A percentile compares a stretch with the other conserved stretches of the same genome.
phyloP scores from a whole-genome alignment of 768 basidiomycete species.

The Wakefieldia striispora region DNA sequence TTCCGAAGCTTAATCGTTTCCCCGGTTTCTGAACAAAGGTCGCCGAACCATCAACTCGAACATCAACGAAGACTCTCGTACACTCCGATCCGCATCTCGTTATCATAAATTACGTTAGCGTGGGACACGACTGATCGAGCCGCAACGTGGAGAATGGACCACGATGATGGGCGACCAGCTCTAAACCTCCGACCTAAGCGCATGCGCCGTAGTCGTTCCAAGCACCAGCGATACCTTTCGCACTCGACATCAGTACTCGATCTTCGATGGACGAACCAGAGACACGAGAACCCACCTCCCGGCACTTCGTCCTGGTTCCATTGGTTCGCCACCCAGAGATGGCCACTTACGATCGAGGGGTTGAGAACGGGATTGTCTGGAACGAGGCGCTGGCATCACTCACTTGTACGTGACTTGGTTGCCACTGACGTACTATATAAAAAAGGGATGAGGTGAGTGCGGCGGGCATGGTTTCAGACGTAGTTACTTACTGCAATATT shows the following conservation, averaged over 20 bases:
- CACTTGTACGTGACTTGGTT: constrained; percentile 40
- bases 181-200: constrained; percentile 2
- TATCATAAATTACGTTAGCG: no score
- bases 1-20: no score
- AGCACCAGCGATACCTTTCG: constrained; percentile 44
- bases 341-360: constrained; percentile 29
- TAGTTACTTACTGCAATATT: constrained; percentile 33
- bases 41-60: no score
- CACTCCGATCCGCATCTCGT: no score
- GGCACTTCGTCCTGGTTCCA: constrained; percentile 42
- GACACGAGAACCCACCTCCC: constrained; percentile 19
- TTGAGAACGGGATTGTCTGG: neutral
- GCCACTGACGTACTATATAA: constrained; percentile 45
- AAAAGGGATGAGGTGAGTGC: neutral
- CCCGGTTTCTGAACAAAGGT: no score
- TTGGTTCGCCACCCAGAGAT: constrained; percentile 47
- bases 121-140: no score
- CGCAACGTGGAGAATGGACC: no score
- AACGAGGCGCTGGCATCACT: constrained; percentile 7
- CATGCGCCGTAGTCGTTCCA: constrained; percentile 62
- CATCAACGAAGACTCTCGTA: no score
- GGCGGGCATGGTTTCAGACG: neutral
- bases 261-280: neutral
- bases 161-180: no score
- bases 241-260: neutral